Base-by-base conservation (phyloP, 108 stramenopile genomes). In the Cyclotella cryptica region DNA sequence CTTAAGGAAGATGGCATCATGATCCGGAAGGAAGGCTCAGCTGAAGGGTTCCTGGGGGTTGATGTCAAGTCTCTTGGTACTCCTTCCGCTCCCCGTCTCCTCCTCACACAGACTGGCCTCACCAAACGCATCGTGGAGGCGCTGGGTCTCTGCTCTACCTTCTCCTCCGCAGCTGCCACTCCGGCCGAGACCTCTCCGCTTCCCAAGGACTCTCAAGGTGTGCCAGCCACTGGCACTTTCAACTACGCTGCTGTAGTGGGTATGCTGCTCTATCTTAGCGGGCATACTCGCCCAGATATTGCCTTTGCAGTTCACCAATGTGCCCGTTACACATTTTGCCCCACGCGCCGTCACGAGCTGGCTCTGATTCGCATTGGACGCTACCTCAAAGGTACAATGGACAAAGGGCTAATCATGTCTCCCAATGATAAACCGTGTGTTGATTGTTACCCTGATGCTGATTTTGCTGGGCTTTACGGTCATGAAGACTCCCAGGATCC, bases 101-200 rank as follows among this genome's bases (percentile, higher is more conserved):
- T 35, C 6, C 53, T 87, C 18, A 74, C 71, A 10, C 86, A 87
- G 63, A 29, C 27, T 0, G 80, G 86, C 19, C 65, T 87, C 17
- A 75, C 49, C 30, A 51, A 51, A 8, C 49, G 19, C 19, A 51
- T 51, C 49, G 49, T 51, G 17, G 49, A 51, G 49, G 49, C 49
- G 3, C 49, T 51, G 3, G 49, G 49, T 17, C 49, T 51, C 49
- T 51, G 49, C 49, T 19, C n/a, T 8, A 3, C n/a, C 49, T 19
- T 19, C 49, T 51, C 49, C 8, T 7, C 49, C 8, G 17, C 49
- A 17, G 19, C 19, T 19, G 19, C 49, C 8, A 51, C 49, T 51
- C 49, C 49, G n/a, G 49, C 17, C 3, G 49, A 51, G 8, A 7
- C 49, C 19, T 17, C 49, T 11, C 75, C 75, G 3, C 60, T 77